A percentile compares a stretch with the other conserved stretches of the same genome.
phyloP scores from a whole-genome alignment of 73 alveolate genomes.

The Paramecium biaurelia region DNA sequence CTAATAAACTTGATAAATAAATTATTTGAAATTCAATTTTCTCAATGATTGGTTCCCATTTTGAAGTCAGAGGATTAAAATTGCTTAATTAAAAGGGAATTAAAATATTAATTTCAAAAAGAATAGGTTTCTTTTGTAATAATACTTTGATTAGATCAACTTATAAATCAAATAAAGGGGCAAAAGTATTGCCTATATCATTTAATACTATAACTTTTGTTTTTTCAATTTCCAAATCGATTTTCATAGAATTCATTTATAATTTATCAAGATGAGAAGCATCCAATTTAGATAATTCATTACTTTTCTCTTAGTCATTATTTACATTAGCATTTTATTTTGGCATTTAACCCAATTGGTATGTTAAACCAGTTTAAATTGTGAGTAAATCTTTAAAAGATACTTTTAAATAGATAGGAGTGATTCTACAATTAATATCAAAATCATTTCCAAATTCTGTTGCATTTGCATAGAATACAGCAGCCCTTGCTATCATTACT shows the following conservation, averaged over 20 bases:
- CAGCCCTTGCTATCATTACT: neutral
- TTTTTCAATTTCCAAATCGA: neutral
- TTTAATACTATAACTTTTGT: conserved; percentile 23
- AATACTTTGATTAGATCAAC: conserved; percentile 12
- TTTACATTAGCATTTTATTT: neutral
- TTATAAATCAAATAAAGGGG: conserved; percentile 50
- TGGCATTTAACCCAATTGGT: neutral
- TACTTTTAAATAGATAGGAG: neutral
- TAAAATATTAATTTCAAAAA: neutral
- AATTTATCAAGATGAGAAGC: neutral
- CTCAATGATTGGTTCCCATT: conserved; percentile 58
- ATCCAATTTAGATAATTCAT: neutral
- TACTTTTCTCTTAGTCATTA: neutral
- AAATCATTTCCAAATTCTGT: neutral
- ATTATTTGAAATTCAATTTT: conserved; percentile 7
- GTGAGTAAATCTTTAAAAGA: neutral
- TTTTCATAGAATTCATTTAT: neutral
- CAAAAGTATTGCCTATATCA: conserved; percentile 34
- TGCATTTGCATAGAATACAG: neutral
- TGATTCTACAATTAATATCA: neutral
- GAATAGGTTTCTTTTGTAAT: neutral
- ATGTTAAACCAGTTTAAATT: neutral
- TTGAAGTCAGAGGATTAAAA: conserved; percentile 3
- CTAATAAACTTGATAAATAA: neutral
- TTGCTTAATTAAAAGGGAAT: neutral